Conservation (phyloP, 495 filamentous ascomycete genomes). For the Hypoxylon lenormandii region DNA sequence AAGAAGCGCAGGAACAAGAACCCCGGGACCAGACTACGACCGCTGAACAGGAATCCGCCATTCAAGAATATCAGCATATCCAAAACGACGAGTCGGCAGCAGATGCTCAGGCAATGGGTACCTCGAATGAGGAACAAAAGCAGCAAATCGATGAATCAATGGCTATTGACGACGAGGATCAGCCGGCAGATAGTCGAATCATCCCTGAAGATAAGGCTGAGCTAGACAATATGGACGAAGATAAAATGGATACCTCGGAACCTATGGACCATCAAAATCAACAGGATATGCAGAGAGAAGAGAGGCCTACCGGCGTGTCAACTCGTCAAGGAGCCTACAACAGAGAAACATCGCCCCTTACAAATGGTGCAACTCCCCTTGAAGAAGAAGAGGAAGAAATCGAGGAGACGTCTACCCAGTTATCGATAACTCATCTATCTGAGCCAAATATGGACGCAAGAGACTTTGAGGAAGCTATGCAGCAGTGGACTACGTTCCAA, state of each 20-base stretch:
- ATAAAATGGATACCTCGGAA: slow-evolving; percentile 54
- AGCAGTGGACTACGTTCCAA: slow-evolving; percentile 88
- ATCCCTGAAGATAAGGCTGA: slow-evolving; percentile 65
- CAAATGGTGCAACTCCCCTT: slow-evolving; percentile 23
- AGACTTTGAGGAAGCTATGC: slow-evolving; percentile 71
- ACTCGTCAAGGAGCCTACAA: slow-evolving; percentile 63
- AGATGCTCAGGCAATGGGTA: slow-evolving; percentile 90
- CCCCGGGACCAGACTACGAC: slow-evolving; percentile 63
- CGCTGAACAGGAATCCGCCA: slow-evolving; percentile 68
- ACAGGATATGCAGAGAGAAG: slow-evolving; percentile 57
- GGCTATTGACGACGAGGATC: slow-evolving; percentile 80
- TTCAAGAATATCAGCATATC: slow-evolving; percentile 86
- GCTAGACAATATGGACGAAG: slow-evolving; percentile 62
- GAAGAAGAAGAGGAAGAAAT: slow-evolving; percentile 69
- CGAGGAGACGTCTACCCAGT: slow-evolving; percentile 76
- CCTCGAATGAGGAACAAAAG: slow-evolving; percentile 86
- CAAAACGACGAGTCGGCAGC: slow-evolving; percentile 80
- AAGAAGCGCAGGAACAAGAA: slow-evolving; percentile 72
- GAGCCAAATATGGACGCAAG: slow-evolving; percentile 54
- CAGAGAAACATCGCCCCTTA: slow-evolving; percentile 39
- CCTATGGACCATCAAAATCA: slow-evolving; percentile 52
- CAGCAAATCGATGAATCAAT: slow-evolving; percentile 83
- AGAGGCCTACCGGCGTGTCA: slow-evolving; percentile 58
- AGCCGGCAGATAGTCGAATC: slow-evolving; percentile 46
- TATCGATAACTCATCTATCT: slow-evolving; percentile 77